A percentile compares a stretch with the other conserved stretches of the same genome.
Evolutionary conservation across 306 rosid species (phyloP).

Genomic region (Rosa multiflora): DNA sequence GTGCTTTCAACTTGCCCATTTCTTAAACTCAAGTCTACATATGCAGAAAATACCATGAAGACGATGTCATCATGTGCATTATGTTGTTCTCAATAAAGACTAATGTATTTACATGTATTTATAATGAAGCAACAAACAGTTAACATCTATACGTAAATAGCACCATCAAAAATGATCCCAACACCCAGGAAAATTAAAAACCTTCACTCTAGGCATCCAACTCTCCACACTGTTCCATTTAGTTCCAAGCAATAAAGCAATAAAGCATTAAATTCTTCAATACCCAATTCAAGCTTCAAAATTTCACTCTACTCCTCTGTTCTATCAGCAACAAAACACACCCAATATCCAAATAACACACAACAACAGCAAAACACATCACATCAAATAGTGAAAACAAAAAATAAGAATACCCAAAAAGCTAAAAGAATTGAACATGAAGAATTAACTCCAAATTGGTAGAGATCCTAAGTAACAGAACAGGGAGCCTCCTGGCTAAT

Average conservation of each 20-base stretch:
- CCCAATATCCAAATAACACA: constrained; percentile 19
- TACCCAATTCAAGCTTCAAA: not conserved
- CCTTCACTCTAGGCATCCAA: no score
- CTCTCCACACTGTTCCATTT: not conserved
- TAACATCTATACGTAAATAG: no score
- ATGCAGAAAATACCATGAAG: no score
- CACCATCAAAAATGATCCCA: no score
- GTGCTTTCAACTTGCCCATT: no score
- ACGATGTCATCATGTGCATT: no score
- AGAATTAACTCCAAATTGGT: constrained; percentile 16
- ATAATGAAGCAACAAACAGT: no score
- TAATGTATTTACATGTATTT: no score
- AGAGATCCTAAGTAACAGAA: constrained; percentile 45
- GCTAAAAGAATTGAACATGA: constrained; percentile 29
- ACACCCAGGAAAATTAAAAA: no score
- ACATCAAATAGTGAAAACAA: not conserved
- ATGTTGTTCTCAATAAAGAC: no score
- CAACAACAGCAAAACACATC: not conserved
- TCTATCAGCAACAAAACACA: constrained; percentile 12
- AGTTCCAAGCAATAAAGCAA: not conserved
- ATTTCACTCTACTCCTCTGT: not conserved
- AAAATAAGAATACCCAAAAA: not conserved
- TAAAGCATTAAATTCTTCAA: not conserved
- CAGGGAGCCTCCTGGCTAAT: constrained; percentile 50
- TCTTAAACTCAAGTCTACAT: no score